Conservation (phyloP, 176 grass and related monocot species). For the Zea luxurians region DNA sequence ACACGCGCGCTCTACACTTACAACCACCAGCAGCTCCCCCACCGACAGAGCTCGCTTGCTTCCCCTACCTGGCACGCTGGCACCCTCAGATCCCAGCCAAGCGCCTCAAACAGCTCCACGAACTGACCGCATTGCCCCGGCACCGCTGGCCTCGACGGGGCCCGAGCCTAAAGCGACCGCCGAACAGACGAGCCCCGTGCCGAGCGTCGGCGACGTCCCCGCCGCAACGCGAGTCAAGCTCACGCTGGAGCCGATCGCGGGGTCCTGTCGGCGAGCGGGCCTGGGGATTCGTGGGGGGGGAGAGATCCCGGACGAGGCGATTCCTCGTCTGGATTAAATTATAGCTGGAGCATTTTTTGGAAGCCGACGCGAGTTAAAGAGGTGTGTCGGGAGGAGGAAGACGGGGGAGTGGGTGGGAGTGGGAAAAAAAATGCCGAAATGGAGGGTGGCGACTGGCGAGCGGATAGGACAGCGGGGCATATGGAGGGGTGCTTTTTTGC, state of each 20-base stretch:
- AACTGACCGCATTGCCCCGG: slow-evolving; percentile 26
- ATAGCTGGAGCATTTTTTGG: slow-evolving; percentile 35
- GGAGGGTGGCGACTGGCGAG: background rate
- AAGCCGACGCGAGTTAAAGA: slow-evolving; percentile 30
- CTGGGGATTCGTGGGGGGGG: background rate
- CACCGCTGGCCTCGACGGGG: background rate
- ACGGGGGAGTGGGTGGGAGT: background rate
- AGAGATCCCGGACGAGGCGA: slow-evolving; percentile 28
- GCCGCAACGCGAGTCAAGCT: background rate
- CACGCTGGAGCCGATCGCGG: background rate
- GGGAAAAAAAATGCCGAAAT: background rate
- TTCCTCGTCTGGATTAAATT: slow-evolving; percentile 27
- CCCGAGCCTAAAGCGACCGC: background rate
- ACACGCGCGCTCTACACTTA: background rate
- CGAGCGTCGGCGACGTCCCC: background rate
- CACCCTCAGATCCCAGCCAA: slow-evolving; percentile 28
- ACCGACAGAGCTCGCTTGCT: slow-evolving; percentile 12
- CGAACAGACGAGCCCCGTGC: slow-evolving; percentile 6
- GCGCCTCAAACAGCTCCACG: background rate
- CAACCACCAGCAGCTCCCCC: slow-evolving; percentile 10
- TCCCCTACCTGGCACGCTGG: background rate
- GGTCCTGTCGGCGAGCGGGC: background rate
- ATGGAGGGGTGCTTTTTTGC: background rate
- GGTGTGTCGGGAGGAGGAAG: slow-evolving; percentile 4
- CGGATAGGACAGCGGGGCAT: background rate